Evolutionary conservation across 179 eudicot genomes (phyloP).

Genomic region (Spinacia oleracea): DNA sequence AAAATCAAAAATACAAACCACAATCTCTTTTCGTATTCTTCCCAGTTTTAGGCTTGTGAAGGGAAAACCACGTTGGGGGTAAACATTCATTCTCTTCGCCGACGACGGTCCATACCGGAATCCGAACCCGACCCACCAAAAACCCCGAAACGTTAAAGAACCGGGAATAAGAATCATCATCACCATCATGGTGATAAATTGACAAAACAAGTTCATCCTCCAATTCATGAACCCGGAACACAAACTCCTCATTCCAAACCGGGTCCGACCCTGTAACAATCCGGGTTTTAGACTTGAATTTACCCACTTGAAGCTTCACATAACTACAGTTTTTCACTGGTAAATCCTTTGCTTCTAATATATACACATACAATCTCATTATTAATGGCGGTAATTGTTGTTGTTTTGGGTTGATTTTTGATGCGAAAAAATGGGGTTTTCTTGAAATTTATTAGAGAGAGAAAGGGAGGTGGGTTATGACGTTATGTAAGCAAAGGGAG

Average conservation of each 20-base stretch:
- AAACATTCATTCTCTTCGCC: slow-evolving; percentile 53
- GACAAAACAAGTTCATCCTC: slow-evolving; percentile 68
- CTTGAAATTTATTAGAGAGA: not conserved
- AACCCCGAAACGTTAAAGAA: slow-evolving; percentile 49
- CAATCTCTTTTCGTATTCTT: slow-evolving; percentile 33
- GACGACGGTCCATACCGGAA: slow-evolving; percentile 52
- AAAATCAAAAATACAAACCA: slow-evolving; percentile 44
- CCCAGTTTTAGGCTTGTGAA: slow-evolving; percentile 47
- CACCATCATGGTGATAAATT: slow-evolving; percentile 45
- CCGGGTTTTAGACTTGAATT: slow-evolving; percentile 65
- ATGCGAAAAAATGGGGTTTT: not conserved
- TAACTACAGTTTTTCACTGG: slow-evolving; percentile 45
- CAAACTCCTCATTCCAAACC: slow-evolving; percentile 93
- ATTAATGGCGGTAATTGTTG: not conserved
- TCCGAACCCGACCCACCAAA: slow-evolving; percentile 67
- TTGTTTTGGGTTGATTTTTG: not conserved
- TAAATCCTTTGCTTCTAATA: slow-evolving; percentile 63
- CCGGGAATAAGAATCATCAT: slow-evolving; percentile 24
- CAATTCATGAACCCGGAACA: slow-evolving; percentile 64
- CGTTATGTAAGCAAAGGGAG: slow-evolving; percentile 20
- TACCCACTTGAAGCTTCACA: slow-evolving; percentile 72
- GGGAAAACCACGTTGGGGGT: slow-evolving; percentile 74
- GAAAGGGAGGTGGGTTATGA: slow-evolving; percentile 13
- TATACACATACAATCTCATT: slow-evolving; percentile 79
- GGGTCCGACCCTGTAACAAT: slow-evolving; percentile 56